Percentiles rank a stretch among this genome's conserved stretches.
These are phyloP conservation scores for Epichloe festucae DNA, from an alignment of 2,329 filamentous ascomycete genomes.

Conservation along the genomic window DNA sequence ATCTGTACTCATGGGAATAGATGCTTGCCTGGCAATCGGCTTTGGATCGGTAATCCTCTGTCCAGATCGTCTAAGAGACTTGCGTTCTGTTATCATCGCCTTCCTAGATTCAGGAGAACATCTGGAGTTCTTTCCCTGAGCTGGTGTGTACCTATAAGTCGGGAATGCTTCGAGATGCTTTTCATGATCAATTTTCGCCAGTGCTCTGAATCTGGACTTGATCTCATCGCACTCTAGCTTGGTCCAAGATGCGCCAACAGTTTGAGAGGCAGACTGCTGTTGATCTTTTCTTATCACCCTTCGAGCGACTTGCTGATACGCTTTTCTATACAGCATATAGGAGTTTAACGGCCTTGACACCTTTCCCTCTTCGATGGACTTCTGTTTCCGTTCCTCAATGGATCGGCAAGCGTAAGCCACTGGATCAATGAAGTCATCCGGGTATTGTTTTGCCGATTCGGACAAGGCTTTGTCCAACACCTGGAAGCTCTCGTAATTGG, in stretches of 20 bases:
- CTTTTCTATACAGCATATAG: slow-evolving; percentile 94
- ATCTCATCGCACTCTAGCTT: slow-evolving; percentile 62
- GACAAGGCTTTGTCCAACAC: slow-evolving; percentile 6
- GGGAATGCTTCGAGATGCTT: slow-evolving; percentile 82
- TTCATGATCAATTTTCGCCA: slow-evolving; percentile 66
- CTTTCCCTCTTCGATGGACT: slow-evolving; percentile 23
- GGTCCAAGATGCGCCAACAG: slow-evolving; percentile 75
- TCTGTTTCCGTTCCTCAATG: slow-evolving; percentile 4
- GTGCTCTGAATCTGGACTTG: slow-evolving; percentile 61
- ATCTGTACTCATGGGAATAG: neutral
- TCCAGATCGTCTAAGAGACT: slow-evolving; percentile 30
- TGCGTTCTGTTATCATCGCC: slow-evolving; percentile 12
- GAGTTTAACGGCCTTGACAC: slow-evolving; percentile 83
- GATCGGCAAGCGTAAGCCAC: slow-evolving; percentile 3
- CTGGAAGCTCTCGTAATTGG: neutral
- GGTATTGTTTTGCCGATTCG: neutral
- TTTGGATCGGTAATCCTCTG: neutral
- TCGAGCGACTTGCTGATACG: slow-evolving; percentile 68
- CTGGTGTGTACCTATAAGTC: slow-evolving; percentile 85
- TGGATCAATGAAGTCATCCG: slow-evolving; percentile 1
- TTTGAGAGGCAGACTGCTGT: slow-evolving; percentile 80
- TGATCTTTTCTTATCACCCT: slow-evolving; percentile 81
- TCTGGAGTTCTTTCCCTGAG: slow-evolving; percentile 41
- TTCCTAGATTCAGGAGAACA: slow-evolving; percentile 2
- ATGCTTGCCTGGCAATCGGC: neutral